Evolutionary conservation across 1,284 basidiomycete genomes (phyloP).

Genomic region (Austroboletus niveus): DNA sequence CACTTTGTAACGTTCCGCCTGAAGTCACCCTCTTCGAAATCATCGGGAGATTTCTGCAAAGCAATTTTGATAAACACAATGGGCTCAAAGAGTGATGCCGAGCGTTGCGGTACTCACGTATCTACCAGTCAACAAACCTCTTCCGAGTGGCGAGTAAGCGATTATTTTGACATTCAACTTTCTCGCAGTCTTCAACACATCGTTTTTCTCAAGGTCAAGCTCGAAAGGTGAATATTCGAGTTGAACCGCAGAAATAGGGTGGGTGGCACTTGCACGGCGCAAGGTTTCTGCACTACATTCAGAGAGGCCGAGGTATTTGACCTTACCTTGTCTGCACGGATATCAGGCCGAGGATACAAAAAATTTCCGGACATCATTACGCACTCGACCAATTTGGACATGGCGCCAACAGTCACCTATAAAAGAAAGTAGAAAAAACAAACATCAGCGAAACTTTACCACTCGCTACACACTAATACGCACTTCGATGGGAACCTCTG

Average conservation of each 20-base stretch:
- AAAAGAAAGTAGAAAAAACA: not conserved
- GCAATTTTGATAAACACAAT: not conserved
- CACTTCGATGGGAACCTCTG: conserved; percentile 19
- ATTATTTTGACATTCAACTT: conserved; percentile 34
- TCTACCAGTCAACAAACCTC: conserved; percentile 43
- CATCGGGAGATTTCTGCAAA: conserved; percentile 35
- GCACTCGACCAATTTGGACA: conserved; percentile 37
- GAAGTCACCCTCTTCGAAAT: conserved; percentile 43
- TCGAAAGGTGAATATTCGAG: conserved; percentile 46
- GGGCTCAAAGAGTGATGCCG: not conserved
- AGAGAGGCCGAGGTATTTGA: conserved; percentile 44
- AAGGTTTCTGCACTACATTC: conserved; percentile 45
- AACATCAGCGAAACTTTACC: too few species aligned
- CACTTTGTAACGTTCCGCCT: conserved; percentile 24
- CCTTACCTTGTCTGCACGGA: conserved; percentile 36
- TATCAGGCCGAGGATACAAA: not conserved
- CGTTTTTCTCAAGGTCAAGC: conserved; percentile 31
- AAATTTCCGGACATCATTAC: not conserved
- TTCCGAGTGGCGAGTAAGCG: conserved; percentile 45
- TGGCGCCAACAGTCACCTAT: conserved; percentile 32
- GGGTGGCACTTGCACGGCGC: conserved; percentile 41
- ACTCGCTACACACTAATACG: not conserved
- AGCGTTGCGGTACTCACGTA: conserved; percentile 26
- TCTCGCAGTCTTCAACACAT: conserved; percentile 27
- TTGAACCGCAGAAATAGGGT: conserved; percentile 43